Evolutionary conservation across 176 grass and related monocot species (phyloP).

Genomic region (Dendrocalamus sinicus): DNA sequence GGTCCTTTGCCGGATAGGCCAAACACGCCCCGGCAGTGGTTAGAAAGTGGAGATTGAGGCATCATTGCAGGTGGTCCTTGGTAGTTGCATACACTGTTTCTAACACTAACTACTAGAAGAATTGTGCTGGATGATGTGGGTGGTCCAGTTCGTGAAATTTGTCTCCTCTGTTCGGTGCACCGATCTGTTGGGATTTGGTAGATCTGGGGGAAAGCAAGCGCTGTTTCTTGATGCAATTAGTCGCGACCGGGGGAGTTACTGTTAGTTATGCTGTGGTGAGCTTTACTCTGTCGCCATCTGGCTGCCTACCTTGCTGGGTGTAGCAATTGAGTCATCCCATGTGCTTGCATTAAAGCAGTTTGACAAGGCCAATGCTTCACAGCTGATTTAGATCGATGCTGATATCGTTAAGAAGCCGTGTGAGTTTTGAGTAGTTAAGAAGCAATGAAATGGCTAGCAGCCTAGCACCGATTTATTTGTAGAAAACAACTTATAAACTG

Average conservation of each 20-base stretch:
- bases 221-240: neutral
- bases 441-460: slow-evolving; percentile 20
- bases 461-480: neutral
- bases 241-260: neutral
- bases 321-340: slow-evolving; percentile 1
- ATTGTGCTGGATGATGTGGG: slow-evolving; percentile 14
- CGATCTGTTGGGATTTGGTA: neutral
- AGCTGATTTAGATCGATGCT: slow-evolving; percentile 25
- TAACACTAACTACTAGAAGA: neutral
- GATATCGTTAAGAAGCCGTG: neutral
- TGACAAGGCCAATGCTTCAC: neutral
- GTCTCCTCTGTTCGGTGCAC: neutral
- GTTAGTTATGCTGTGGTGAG: neutral
- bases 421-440: neutral
- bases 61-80: slow-evolving; percentile 22
- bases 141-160: slow-evolving; percentile 30
- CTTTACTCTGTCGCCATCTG: neutral
- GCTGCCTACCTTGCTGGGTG: slow-evolving; percentile 16
- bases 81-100: slow-evolving; percentile 27
- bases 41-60: slow-evolving; percentile 41
- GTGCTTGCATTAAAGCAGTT: slow-evolving; percentile 48
- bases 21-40: slow-evolving; percentile 36
- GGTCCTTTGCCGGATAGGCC: slow-evolving; percentile 9
- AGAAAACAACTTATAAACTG: neutral
- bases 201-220: slow-evolving; percentile 15